Percentiles rank a stretch among this genome's conserved stretches.
Evolutionary conservation across 2,329 filamentous ascomycete genomes (phyloP).

Genomic region (Colletotrichum siamense): DNA sequence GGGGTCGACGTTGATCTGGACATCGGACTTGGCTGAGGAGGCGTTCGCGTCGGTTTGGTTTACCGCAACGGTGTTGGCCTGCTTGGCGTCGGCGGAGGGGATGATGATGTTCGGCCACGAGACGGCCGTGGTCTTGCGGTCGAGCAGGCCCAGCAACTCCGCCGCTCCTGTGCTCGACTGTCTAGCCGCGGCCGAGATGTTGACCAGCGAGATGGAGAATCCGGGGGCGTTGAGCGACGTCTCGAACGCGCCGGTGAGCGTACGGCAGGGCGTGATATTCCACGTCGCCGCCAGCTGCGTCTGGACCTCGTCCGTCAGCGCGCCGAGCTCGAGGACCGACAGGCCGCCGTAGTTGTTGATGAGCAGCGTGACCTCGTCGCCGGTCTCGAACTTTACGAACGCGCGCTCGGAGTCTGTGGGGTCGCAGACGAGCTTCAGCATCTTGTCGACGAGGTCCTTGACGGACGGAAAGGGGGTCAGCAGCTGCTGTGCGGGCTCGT

Average conservation of each 20-base stretch:
- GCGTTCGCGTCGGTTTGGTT: neutral
- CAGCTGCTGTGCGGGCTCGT: conserved; percentile 38
- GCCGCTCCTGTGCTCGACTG: conserved; percentile 25
- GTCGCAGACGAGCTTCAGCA: conserved; percentile 58
- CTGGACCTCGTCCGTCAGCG: conserved; percentile 57
- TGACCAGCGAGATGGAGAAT: conserved; percentile 60
- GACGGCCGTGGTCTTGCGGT: conserved; percentile 54
- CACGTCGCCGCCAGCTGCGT: conserved; percentile 51
- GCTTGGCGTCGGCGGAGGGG: neutral
- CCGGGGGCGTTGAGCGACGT: conserved; percentile 61
- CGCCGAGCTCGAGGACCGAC: conserved; percentile 58
- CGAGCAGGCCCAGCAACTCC: conserved; percentile 52
- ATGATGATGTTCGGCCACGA: conserved; percentile 48
- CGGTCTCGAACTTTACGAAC: conserved; percentile 50
- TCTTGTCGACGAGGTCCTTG: conserved; percentile 44
- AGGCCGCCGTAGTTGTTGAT: conserved; percentile 65
- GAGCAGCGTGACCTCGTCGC: conserved; percentile 55
- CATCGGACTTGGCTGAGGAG: neutral
- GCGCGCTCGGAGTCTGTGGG: conserved; percentile 57
- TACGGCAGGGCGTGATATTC: conserved; percentile 51
- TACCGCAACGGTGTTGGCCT: neutral
- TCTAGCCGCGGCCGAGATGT: conserved; percentile 43
- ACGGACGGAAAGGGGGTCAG: conserved; percentile 46
- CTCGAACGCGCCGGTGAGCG: conserved; percentile 54
- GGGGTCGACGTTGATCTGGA: conserved; percentile 28